Evolutionary conservation across 2,329 filamentous ascomycete species (phyloP).

Genomic region (Neoascochyta sp.): DNA sequence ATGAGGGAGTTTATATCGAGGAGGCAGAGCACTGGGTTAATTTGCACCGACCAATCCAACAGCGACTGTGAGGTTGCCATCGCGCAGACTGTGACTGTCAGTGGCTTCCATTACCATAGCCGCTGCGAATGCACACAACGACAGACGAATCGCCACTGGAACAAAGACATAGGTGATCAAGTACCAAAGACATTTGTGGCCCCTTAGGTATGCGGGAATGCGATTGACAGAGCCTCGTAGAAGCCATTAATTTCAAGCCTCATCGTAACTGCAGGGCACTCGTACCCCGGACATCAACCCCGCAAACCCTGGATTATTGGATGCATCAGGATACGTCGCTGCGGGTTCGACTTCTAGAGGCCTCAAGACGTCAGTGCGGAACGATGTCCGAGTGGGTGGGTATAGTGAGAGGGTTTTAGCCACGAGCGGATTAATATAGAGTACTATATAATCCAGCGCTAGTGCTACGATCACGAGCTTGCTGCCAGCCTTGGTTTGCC

Average conservation of each 20-base stretch:
- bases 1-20: conserved; percentile 13
- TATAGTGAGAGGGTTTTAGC: conserved; percentile 11
- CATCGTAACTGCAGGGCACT: not conserved
- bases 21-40: conserved; percentile 14
- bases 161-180: not conserved
- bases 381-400: conserved; percentile 12
- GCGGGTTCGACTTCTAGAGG: not conserved
- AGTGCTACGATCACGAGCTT: conserved; percentile 5
- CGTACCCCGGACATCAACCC: conserved; percentile 2
- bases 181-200: not conserved
- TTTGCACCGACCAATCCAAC: conserved; percentile 2
- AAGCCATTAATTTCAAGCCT: conserved; percentile 4
- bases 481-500: no score
- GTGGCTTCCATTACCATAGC: not conserved
- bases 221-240: not conserved
- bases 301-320: conserved; percentile 3
- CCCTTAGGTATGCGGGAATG: no score
- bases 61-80: not conserved
- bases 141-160: not conserved
- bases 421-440: conserved; percentile 13
- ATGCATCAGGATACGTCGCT: no score
- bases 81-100: not conserved
- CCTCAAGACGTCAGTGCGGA: not conserved
- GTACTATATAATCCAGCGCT: conserved; percentile 8
- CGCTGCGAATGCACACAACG: not conserved